Evolutionary conservation across 2,329 filamentous ascomycete species (phyloP).

Genomic region (Alternaria hordeiaustralica): DNA sequence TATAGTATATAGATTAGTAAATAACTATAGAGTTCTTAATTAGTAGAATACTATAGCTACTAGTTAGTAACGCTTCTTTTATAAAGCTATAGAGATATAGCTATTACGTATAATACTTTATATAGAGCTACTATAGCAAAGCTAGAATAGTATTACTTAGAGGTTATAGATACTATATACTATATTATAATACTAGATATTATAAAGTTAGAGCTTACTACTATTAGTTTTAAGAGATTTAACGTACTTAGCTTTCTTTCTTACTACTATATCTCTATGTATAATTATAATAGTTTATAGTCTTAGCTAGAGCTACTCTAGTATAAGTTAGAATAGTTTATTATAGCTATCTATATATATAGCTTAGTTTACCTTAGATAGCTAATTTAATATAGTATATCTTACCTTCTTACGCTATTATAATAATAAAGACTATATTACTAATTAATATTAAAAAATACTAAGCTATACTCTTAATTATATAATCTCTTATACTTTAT

Average conservation of each 20-base stretch:
- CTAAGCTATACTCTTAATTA: neutral
- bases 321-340: constrained; percentile 11
- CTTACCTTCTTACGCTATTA: neutral
- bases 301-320: constrained; percentile 2
- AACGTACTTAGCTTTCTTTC: neutral
- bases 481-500: neutral
- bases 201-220: neutral
- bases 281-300: constrained; percentile 3
- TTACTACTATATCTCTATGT: neutral
- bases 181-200: neutral
- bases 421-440: neutral
- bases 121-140: neutral
- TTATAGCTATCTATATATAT: constrained; percentile 11
- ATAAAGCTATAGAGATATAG: neutral
- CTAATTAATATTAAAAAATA: neutral
- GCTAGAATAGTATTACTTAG: neutral
- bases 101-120: neutral
- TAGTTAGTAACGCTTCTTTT: neutral
- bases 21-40: neutral
- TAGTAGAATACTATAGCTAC: neutral
- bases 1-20: neutral
- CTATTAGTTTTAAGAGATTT: neutral
- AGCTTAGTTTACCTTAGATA: constrained; percentile 3
- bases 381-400: constrained; percentile 2
- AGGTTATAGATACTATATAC: neutral